phyloP scores from a whole-genome alignment of 768 basidiomycete species.

The Trametes gibbosa region DNA sequence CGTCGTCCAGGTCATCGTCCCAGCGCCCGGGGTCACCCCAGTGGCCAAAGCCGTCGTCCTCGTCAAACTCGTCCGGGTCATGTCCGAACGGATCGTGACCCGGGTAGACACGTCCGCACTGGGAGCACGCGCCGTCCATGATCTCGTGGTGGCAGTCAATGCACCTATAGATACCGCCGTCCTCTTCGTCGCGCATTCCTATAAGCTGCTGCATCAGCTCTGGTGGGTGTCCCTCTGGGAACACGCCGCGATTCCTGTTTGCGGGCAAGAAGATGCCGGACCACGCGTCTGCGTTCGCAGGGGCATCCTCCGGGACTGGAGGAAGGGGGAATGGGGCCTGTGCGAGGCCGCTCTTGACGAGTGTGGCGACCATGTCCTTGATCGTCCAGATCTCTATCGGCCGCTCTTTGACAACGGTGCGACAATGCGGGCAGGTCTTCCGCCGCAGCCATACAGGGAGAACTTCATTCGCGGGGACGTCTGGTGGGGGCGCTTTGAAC shows the following conservation, averaged over 20 bases:
- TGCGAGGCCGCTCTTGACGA: constrained; percentile 54
- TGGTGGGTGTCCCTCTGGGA: constrained; percentile 22
- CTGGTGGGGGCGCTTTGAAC: constrained; percentile 51
- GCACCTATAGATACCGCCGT: constrained; percentile 75
- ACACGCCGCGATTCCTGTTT: neutral
- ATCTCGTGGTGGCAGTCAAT: constrained; percentile 78
- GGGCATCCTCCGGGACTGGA: constrained; percentile 24
- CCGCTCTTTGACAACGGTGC: constrained; percentile 40
- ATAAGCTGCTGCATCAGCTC: constrained; percentile 39
- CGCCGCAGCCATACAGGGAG: constrained; percentile 32
- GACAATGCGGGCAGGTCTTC: constrained; percentile 47
- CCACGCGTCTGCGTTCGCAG: constrained; percentile 57
- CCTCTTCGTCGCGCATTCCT: constrained; percentile 71
- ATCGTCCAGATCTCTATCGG: constrained; percentile 50
- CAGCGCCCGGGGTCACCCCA: neutral
- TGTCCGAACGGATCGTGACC: constrained; percentile 38
- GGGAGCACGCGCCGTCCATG: constrained; percentile 61
- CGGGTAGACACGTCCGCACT: constrained; percentile 57
- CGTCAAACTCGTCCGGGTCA: constrained; percentile 6
- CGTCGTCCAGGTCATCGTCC: neutral
- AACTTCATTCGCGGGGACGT: constrained; percentile 14
- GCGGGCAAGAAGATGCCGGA: constrained; percentile 49
- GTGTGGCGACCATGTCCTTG: constrained; percentile 43
- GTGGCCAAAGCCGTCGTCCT: neutral
- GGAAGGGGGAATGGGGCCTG: constrained; percentile 9